Evolutionary conservation across 768 basidiomycete species (phyloP).

Genomic region (Leccinum arenicola): DNA sequence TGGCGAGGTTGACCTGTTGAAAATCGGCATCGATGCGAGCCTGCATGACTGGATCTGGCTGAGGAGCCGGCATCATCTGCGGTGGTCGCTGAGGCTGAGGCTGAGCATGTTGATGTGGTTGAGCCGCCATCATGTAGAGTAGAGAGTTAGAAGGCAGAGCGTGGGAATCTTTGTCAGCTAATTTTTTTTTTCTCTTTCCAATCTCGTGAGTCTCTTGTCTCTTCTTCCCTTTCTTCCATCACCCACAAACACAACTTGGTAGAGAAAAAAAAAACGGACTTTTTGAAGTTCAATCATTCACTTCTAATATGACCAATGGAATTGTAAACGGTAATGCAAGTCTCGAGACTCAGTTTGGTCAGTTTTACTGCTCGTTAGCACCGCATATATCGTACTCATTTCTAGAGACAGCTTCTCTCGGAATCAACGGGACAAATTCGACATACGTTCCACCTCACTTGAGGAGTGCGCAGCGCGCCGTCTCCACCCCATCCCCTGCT

Average conservation of each 20-base stretch:
- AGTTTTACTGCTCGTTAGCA: conserved; percentile 22
- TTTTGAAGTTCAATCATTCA: conserved; percentile 30
- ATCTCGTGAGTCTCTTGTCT: conserved; percentile 12
- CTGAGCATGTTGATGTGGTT: conserved; percentile 48
- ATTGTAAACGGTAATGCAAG: conserved; percentile 74
- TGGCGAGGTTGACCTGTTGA: conserved; percentile 50
- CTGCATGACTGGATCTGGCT: conserved; percentile 70
- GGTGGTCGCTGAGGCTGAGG: conserved; percentile 38
- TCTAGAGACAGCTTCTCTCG: conserved; percentile 58
- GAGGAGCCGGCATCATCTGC: conserved; percentile 42
- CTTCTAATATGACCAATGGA: conserved; percentile 86
- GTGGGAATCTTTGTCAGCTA: conserved; percentile 30
- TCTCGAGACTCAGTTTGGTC: conserved; percentile 76
- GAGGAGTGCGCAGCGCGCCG: conserved; percentile 84
- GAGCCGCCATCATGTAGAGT: conserved; percentile 56
- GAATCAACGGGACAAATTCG: conserved; percentile 65
- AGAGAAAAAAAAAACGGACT: conserved; percentile 25
- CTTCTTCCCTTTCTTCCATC: conserved; percentile 28
- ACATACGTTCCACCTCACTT: conserved; percentile 89
- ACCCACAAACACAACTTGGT: conserved; percentile 27
- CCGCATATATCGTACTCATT: background rate
- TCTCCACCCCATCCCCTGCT: conserved; percentile 44
- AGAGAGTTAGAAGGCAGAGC: background rate
- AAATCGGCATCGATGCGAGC: conserved; percentile 77
- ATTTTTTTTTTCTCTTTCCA: conserved; percentile 25